These are phyloP conservation scores for Hanseniaspora mollemarum DNA, from an alignment of 805 yeast genomes.

Conservation along the genomic window DNA sequence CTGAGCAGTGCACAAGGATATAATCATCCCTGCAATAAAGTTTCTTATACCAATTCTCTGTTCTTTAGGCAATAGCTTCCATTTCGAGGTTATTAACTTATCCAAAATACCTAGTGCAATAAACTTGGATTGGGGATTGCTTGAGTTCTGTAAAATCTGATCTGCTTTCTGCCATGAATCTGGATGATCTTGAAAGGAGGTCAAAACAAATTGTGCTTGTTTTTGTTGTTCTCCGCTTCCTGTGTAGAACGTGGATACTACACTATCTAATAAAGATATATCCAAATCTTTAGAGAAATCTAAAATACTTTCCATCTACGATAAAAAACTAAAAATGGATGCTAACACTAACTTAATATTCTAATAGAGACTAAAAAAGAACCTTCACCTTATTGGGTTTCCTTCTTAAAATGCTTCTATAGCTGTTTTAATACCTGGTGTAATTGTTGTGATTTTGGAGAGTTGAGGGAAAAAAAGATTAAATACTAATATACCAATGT, in stretches of 20 bases:
- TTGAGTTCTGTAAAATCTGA: slow-evolving; percentile 65
- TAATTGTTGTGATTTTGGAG: no score
- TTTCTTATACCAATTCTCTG: slow-evolving; percentile 90
- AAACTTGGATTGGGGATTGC: slow-evolving; percentile 78
- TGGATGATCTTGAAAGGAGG: slow-evolving; percentile 82
- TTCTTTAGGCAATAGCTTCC: slow-evolving; percentile 84
- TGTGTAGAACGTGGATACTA: slow-evolving; percentile 72
- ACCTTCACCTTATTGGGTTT: neutral
- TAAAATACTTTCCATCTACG: slow-evolving; percentile 70
- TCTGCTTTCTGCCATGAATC: slow-evolving; percentile 95
- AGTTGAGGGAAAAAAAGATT: no score
- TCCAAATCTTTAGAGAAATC: slow-evolving; percentile 81
- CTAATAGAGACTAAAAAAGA: no score
- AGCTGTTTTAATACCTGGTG: no score
- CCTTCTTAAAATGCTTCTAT: no score
- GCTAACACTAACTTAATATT: neutral
- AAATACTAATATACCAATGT: no score
- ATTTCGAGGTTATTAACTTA: slow-evolving; percentile 76
- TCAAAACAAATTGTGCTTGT: slow-evolving; percentile 58
- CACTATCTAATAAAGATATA: slow-evolving; percentile 63
- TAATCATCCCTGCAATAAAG: slow-evolving; percentile 86
- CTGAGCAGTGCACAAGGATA: slow-evolving; percentile 59
- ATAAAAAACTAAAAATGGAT: neutral
- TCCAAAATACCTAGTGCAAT: slow-evolving; percentile 85
- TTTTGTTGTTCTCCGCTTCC: slow-evolving; percentile 61